Conservation (phyloP, 306 rosid species). For the Lotus japonicus region DNA sequence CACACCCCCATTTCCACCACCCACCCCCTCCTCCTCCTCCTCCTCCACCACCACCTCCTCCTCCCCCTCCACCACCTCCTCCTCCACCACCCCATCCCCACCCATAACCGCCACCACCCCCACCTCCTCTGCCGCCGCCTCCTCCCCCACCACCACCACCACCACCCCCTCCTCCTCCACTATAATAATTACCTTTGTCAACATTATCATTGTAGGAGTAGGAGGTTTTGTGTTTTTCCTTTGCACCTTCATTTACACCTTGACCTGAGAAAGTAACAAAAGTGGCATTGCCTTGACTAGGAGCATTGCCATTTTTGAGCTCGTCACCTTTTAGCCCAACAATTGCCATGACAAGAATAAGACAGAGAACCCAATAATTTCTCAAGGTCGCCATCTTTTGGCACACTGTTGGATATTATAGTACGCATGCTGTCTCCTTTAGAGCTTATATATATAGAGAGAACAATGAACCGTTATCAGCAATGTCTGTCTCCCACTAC, state of each 20-base stretch:
- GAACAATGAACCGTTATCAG: background rate
- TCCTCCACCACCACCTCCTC: conserved; percentile 35
- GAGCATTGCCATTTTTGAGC: conserved; percentile 15
- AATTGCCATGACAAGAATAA: conserved; percentile 24
- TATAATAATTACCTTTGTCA: background rate
- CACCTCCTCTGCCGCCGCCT: background rate
- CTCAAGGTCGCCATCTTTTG: conserved; percentile 27
- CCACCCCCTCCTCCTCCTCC: conserved; percentile 81
- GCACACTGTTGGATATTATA: background rate
- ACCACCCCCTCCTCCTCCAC: background rate
- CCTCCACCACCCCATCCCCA: conserved; percentile 22
- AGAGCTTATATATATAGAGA: background rate
- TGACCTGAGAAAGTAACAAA: background rate
- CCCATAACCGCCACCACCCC: conserved; percentile 1
- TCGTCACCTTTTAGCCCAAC: conserved; percentile 29
- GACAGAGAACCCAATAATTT: conserved; percentile 18
- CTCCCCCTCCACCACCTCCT: background rate
- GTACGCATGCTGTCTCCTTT: background rate
- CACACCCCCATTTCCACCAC: conserved; percentile 75
- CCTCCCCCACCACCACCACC: conserved; percentile 14
- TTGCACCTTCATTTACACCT: conserved; percentile 4
- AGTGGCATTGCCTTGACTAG: conserved; percentile 21
- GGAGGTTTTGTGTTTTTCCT: conserved; percentile 14
- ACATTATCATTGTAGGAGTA: conserved; percentile 14
- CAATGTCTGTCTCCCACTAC: conserved; percentile 11